Percentiles rank a stretch among this genome's conserved stretches.
phyloP scores from a whole-genome alignment of 345 rosid genomes.

The Nephelium lappaceum region DNA sequence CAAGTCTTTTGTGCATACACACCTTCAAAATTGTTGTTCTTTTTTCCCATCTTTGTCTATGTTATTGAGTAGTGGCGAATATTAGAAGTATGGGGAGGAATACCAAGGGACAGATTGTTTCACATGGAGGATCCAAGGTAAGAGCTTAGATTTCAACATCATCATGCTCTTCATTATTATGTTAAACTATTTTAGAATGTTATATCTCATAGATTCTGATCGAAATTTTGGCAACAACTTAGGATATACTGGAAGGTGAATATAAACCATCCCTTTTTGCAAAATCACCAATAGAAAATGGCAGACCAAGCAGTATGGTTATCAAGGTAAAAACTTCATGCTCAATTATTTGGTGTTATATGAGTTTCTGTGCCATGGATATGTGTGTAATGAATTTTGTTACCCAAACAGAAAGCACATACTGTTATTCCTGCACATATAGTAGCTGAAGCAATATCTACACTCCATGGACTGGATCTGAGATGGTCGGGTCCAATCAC shows the following conservation, averaged over 20 bases:
- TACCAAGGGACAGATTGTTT: constrained; percentile 29
- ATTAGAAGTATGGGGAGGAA: constrained; percentile 36
- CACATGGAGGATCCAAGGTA: constrained; percentile 43
- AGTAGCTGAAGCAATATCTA: constrained; percentile 76
- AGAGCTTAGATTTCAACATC: constrained; percentile 1
- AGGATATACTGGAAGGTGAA: constrained; percentile 49
- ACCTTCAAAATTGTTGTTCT: background rate
- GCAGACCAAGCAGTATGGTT: constrained; percentile 70
- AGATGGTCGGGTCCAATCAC: constrained; percentile 82
- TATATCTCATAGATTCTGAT: constrained; percentile 5
- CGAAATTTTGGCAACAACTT: background rate
- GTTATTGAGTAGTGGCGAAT: background rate
- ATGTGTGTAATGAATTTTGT: background rate
- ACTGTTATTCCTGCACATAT: constrained; percentile 66
- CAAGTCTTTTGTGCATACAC: background rate
- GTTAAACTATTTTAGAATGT: background rate
- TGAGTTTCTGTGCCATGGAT: background rate
- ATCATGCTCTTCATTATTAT: background rate
- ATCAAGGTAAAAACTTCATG: constrained; percentile 45
- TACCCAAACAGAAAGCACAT: constrained; percentile 54
- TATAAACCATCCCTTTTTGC: constrained; percentile 38
- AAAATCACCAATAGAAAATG: constrained; percentile 43
- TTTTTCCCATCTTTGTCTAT: background rate
- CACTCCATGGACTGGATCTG: constrained; percentile 64
- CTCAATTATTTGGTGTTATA: background rate